Base-by-base conservation (phyloP, 352 stramenopile genomes). In the Phytophthora rubi region DNA sequence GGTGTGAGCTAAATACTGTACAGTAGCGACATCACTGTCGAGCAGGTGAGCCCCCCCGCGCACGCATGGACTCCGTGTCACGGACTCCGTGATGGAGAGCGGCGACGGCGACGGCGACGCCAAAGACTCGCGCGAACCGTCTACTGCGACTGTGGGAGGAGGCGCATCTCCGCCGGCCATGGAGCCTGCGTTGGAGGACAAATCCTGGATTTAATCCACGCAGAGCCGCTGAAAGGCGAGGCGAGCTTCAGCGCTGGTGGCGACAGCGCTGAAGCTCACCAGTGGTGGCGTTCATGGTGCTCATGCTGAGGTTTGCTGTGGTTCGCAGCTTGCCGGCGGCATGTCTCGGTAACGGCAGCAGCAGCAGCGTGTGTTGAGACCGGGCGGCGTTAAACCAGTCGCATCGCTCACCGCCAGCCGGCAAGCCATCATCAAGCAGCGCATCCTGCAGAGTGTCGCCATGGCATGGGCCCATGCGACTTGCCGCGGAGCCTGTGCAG, bases 121-220 rank as follows among this genome's bases (percentile, higher is more conserved):
- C 39, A 62, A 55, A 61, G 57, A 53, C 21, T 26, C 21, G 49
- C 57, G 51, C 56, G 66, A 73, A 73, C 66, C 37, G 66, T 69
- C 66, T 70, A 57, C 57, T 64, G 65, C 65, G 53, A 73, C 47
- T 48, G 59, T 73, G 66, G 66, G 66, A 73, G 66, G 47, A 73
- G 66, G 47, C 60, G 45, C 66, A 73, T 73, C 66, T 37, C 39
- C 59, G 28, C 12, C 57, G 39, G 18, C 52, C 35, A 42, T 42
- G 35, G 35, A 42, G 35, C 15, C 33, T 39, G 33, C 51, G 7
- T 18, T 47, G 39, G 33, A 21, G 54, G 35, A 61, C 62, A 70
- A 75, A 75, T 21, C 18, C 18, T 21, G 18, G 18, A 21, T 21
- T 21, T 21, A 21, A 21, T 71, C 68, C 48, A 42, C 47, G 26